Evolutionary conservation across 75 land plant species (phyloP).

Genomic region (Adiantum capillusveneris): DNA sequence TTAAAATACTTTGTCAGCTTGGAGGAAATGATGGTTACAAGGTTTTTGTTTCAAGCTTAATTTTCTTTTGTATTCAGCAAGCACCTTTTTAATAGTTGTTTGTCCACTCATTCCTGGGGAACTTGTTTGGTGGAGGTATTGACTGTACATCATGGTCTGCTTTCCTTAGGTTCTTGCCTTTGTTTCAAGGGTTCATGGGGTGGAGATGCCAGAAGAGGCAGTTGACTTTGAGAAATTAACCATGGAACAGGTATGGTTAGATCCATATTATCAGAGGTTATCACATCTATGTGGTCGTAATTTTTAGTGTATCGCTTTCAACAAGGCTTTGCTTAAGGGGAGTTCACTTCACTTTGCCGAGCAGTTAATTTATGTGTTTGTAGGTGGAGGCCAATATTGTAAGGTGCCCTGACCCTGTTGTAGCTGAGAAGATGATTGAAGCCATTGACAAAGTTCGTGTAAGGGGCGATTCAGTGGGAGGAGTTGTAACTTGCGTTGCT

Average conservation of each 20-base stretch:
- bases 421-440: conserved; percentile 92
- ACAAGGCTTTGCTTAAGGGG: too few relatives aligned
- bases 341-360: too few relatives aligned
- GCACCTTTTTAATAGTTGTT: too few relatives aligned
- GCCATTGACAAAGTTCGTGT: conserved; percentile 90
- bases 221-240: conserved; percentile 75
- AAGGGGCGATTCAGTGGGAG: conserved; percentile 95
- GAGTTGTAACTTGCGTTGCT: conserved; percentile 93
- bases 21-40: too few relatives aligned
- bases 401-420: conserved; percentile 83
- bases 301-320: neutral
- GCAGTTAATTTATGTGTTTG: conserved; percentile 4
- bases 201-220: conserved; percentile 69
- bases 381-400: conserved; percentile 93
- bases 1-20: too few relatives aligned
- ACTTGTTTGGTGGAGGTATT: too few relatives aligned
- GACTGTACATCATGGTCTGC: neutral
- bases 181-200: conserved; percentile 93
- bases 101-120: too few relatives aligned
- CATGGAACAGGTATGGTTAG: conserved; percentile 58
- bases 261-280: neutral
- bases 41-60: too few relatives aligned
- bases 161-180: conserved; percentile 73
- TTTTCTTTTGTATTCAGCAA: too few relatives aligned
- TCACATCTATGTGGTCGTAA: neutral